Evolutionary conservation across 1,284 basidiomycete genomes (phyloP), one percentile per base, ranked within the genome.

Genomic region (Austropuccinia psidii): DNA sequence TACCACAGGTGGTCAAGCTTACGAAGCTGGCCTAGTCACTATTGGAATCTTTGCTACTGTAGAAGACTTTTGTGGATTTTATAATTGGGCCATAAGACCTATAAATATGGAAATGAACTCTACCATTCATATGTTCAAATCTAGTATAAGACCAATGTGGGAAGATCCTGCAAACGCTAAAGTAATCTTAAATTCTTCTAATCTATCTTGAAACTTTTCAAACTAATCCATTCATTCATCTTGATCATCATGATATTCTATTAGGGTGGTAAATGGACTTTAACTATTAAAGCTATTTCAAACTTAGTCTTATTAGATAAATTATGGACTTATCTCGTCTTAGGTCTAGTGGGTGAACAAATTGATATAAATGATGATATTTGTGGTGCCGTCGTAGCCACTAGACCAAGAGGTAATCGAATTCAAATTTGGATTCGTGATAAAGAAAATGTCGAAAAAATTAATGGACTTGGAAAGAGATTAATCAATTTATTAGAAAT

Each of bases 101-200:
- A 92, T 90, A 58, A 87, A 87, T 77, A 86, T 96, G 45, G 90
- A 91, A 77, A 87, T 87, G 77, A 90, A 91, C 81, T 89, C 89
- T 45, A 95, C 93, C 82, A 95, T 95, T 79, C 93, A 96, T 80
- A 83, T 96, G 72, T 97, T 97, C 87, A 96, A 96, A 82, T 84
- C 87, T 33, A 89, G 89, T 41, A 83, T 84, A 75, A 92, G 91
- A 79, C 90, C 92, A 49, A 94, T 95, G 90, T 96, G 93, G 93
- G 93, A 96, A 82, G 93, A 96, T 80, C 87, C 87, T 29, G 90
- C 91, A 58, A 97, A 97, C 80, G 89, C 89, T 9, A 85, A 88
- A 61, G 79, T 80, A 68, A 77, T 64, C 39, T 33, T 60, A 17
- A 19, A 29, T 29, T 58, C 31, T 58, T 11, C 17, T 35, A 13